These are phyloP conservation scores for Panicum miliaceum DNA, from an alignment of 176 grass and related monocot genomes.

Conservation along the genomic window DNA sequence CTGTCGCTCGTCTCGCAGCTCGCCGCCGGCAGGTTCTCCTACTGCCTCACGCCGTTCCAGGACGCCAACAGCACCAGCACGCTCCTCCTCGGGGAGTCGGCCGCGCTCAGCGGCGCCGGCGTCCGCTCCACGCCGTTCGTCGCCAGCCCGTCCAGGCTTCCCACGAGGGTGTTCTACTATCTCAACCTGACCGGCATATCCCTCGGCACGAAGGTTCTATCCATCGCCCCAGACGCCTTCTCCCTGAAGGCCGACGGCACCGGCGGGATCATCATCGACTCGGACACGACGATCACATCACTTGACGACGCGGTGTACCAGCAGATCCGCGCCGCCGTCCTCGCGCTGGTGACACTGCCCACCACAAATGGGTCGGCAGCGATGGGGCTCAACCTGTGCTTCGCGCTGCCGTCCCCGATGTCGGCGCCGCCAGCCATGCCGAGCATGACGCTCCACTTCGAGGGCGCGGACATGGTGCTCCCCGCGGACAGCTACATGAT, in stretches of 20 bases:
- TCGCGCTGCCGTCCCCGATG: conserved; percentile 17
- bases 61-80: conserved; percentile 55
- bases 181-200: conserved; percentile 67
- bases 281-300: conserved; percentile 61
- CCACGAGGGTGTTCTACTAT: conserved; percentile 59
- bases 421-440: conserved; percentile 51
- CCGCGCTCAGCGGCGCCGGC: conserved; percentile 27
- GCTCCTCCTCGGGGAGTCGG: conserved; percentile 46
- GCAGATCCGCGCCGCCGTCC: conserved; percentile 34
- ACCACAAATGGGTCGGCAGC: conserved; percentile 11
- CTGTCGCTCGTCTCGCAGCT: conserved; percentile 74
- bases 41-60: conserved; percentile 61
- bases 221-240: conserved; percentile 40
- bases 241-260: conserved; percentile 40
- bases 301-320: conserved; percentile 47
- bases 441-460: conserved; percentile 55
- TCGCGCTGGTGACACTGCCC: conserved; percentile 37
- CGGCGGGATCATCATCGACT: conserved; percentile 74
- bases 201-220: conserved; percentile 44
- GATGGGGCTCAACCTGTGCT: conserved; percentile 57
- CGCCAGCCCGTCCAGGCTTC: conserved; percentile 34
- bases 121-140: conserved; percentile 64
- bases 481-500: conserved; percentile 62
- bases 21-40: conserved; percentile 61
- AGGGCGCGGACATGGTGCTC: conserved; percentile 62